Base-by-base conservation (phyloP, 164 flowering plant genomes). In the Piper betle region DNA sequence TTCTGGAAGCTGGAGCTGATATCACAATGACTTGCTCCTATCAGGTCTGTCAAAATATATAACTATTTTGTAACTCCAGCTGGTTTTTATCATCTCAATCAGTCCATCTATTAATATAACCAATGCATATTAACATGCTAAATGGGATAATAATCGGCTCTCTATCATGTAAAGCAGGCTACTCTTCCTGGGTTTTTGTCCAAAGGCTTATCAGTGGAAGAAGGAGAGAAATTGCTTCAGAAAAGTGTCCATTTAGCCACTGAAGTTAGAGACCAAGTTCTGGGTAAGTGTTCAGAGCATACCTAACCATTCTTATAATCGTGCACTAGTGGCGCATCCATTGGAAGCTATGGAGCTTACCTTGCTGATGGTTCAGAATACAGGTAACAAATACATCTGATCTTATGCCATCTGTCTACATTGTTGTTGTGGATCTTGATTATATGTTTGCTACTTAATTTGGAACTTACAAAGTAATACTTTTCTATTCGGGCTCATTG, bases 361-460 rank as follows among this genome's bases (percentile, higher is more conserved):
- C 88, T 93, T 70, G 98, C 98, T 38, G 97, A 93, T 82, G 97
- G 97, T 16, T 93, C 98, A 3, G 97, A 93, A 50, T 89, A 89
- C 80, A 93, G 96, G 98, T 86, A 38, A 42, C 33, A 25, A 25
- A 25, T 25, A 25, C 33, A 25, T 25, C 33, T 25, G 33, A 25
- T 25, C 33, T 2, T 25, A 25, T 25, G 33, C 33, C 33, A 25
- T 25, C 33, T 25, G 33, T 25, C 33, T 25, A 2, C 33, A 25
- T 25, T 25, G 33, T 25, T 25, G 33, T 25, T 25, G 33, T 25
- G 33, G 33, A 25, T 25, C 33, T 25, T 25, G 33, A 25, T 25
- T 25, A 25, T 25, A 25, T 25, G 33, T 25, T 25, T 25, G 33
- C 33, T 25, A 25, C 33, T n/a, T n/a, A n/a, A n/a, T n/a, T n/a